These are phyloP conservation scores for Aspergillus tamarii DNA, from an alignment of 2,329 filamentous ascomycete species.

Conservation along the genomic window DNA sequence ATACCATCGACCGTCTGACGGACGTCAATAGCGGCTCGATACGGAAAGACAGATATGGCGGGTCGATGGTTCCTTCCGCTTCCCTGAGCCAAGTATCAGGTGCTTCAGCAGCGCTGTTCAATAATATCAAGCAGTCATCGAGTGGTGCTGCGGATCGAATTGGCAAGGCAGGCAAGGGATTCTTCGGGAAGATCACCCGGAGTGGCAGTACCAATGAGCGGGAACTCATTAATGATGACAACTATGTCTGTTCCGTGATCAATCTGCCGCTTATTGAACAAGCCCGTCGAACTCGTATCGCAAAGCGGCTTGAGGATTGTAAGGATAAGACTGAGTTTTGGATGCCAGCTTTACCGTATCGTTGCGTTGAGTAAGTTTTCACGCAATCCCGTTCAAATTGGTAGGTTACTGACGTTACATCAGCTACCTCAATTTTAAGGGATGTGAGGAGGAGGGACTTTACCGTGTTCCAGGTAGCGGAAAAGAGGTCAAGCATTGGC, in stretches of 20 bases:
- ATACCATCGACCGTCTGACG: conserved; percentile 69
- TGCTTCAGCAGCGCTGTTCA: conserved; percentile 67
- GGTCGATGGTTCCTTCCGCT: conserved; percentile 48
- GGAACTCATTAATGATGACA: conserved; percentile 75
- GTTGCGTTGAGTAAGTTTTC: conserved; percentile 76
- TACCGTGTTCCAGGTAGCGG: conserved; percentile 92
- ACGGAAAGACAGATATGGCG: conserved; percentile 37
- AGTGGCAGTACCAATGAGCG: conserved; percentile 70
- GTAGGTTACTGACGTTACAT: conserved; percentile 22
- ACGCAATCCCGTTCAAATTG: background rate
- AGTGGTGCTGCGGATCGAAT: conserved; percentile 72
- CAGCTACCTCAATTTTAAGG: conserved; percentile 88
- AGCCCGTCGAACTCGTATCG: conserved; percentile 87
- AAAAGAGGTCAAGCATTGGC: conserved; percentile 90
- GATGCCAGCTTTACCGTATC: conserved; percentile 96
- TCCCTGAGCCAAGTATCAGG: conserved; percentile 55
- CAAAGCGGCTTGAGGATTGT: conserved; percentile 82
- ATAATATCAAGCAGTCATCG: conserved; percentile 71
- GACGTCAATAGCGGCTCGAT: conserved; percentile 33
- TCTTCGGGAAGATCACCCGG: conserved; percentile 77
- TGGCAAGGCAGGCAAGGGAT: conserved; percentile 74
- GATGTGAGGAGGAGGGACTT: conserved; percentile 88
- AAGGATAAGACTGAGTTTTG: conserved; percentile 97
- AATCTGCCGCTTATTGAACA: conserved; percentile 86
- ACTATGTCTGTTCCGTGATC: conserved; percentile 82